phyloP scores from a whole-genome alignment of 1,284 basidiomycete genomes.

The Schizopora paradoxa region DNA sequence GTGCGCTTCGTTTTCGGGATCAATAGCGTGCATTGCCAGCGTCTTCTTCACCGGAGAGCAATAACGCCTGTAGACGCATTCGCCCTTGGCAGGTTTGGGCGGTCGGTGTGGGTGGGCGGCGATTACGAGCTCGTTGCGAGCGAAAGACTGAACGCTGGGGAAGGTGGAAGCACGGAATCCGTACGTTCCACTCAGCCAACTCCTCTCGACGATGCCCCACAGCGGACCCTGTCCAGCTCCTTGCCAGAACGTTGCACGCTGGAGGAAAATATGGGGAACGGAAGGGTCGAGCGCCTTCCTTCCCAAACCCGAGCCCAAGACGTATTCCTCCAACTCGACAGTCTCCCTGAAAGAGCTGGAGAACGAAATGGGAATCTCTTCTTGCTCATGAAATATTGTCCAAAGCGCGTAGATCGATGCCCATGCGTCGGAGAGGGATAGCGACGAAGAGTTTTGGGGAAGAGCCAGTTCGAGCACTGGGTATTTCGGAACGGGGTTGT shows the following conservation, averaged over 20 bases:
- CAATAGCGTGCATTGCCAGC: slow-evolving; percentile 42
- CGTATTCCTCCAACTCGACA: slow-evolving; percentile 22
- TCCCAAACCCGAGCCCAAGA: slow-evolving; percentile 27
- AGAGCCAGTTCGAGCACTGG: slow-evolving; percentile 28
- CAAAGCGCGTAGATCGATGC: slow-evolving; percentile 28
- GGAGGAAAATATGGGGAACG: slow-evolving; percentile 32
- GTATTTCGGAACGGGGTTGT: slow-evolving; percentile 28
- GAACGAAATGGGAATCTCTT: slow-evolving; percentile 29
- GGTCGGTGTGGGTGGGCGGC: slow-evolving; percentile 50
- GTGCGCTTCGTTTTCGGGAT: slow-evolving; percentile 36
- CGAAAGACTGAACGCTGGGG: slow-evolving; percentile 41
- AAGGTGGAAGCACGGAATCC: slow-evolving; percentile 28
- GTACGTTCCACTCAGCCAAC: slow-evolving; percentile 35
- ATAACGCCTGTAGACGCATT: slow-evolving; percentile 44
- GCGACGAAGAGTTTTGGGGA: slow-evolving; percentile 11
- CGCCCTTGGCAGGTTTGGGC: slow-evolving; percentile 41
- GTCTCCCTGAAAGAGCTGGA: slow-evolving; percentile 17
- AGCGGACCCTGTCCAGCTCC: slow-evolving; percentile 37
- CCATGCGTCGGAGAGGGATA: slow-evolving; percentile 28
- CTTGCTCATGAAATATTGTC: slow-evolving; percentile 25
- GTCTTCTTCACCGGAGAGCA: slow-evolving; percentile 38
- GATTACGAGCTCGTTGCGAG: slow-evolving; percentile 42
- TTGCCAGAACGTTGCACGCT: slow-evolving; percentile 48
- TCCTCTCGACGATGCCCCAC: slow-evolving; percentile 32
- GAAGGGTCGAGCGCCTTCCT: slow-evolving; percentile 13